Base-by-base conservation (phyloP, 148 eudicot genomes). In the Rhododendron vialii region DNA sequence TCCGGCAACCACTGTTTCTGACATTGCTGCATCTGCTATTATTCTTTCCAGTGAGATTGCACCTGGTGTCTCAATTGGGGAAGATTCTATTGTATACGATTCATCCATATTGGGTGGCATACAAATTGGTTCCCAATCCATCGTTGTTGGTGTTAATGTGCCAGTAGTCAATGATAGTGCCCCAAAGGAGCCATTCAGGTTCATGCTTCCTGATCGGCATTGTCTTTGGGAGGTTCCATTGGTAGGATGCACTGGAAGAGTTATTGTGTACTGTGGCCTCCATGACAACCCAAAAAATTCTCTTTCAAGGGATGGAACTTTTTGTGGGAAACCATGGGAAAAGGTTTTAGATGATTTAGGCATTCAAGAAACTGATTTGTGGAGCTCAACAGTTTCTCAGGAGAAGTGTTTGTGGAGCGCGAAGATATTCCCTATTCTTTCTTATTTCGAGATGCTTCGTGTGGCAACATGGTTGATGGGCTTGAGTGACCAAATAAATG, bases 161-260 rank as follows among this genome's bases (percentile, higher is more conserved):
- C 98, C 98, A 9, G 91, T 84, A 67, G 83, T 76, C 22, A 80
- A 83, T 76, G 84, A 86, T 69, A 82, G 17, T 90, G 43, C 79
- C 20, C 41, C 80, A 61, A 80, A 86, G 78, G 88, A 90, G 82
- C 86, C 91, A 12, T 88, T 92, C 59, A 91, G 88, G 85, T 94
- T 97, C 88, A 89, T 95, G 90, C 98, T 97, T 90, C 99, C 99
- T 78, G 98, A 95, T 92, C 95, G 96, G 86, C 98, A 97, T 92
- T 95, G 99, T 86, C 91, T 97, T 78, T 97, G 99, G 99, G 98
- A 97, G 92, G 99, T 97, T 85, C 99, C 99, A 4, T 94, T 97
- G 88, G 88, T 92, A 20, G 99, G 92, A 87, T 84, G 88, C 87
- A 86, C 87, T 63, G 93, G 92, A 84, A 92, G 92, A 86, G 93